Conservation (phyloP, 1,284 basidiomycete species). For the Trichosporon coremiiforme region DNA sequence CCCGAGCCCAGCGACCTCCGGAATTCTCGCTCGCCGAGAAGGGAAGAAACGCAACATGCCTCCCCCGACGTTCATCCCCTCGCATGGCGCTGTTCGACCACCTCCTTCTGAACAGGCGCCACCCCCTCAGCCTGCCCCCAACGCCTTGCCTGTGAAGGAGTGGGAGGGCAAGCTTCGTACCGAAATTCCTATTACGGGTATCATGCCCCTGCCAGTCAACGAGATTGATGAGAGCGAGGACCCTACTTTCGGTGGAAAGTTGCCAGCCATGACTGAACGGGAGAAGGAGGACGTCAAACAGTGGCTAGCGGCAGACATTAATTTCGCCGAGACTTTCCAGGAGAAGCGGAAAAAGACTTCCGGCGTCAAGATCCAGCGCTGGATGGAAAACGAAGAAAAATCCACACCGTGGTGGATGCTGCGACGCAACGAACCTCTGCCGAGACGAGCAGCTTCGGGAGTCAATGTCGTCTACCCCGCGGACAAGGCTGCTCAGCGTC, state of each 20-base stretch:
- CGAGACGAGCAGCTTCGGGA: conserved; percentile 49
- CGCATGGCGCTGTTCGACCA: conserved; percentile 24
- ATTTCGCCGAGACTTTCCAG: conserved; percentile 56
- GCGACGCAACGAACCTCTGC: conserved; percentile 39
- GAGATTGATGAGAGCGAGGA: conserved; percentile 56
- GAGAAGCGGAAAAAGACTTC: conserved; percentile 45
- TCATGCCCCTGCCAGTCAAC: conserved; percentile 66
- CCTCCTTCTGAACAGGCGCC: conserved; percentile 25
- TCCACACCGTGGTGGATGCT: conserved; percentile 52
- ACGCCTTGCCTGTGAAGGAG: conserved; percentile 47
- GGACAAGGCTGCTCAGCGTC: conserved; percentile 53
- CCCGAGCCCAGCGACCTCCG: conserved; percentile 13
- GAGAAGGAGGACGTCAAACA: conserved; percentile 60
- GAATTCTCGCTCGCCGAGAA: conserved; percentile 25
- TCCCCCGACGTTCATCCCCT: conserved; percentile 47
- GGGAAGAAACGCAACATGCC: conserved; percentile 38
- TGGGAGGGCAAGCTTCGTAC: conserved; percentile 58
- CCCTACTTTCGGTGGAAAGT: conserved; percentile 58
- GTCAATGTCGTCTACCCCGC: conserved; percentile 69
- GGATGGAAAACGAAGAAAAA: conserved; percentile 60
- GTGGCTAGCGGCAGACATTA: conserved; percentile 63
- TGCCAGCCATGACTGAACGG: conserved; percentile 62
- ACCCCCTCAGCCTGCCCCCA: conserved; percentile 7
- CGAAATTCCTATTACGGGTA: conserved; percentile 66
- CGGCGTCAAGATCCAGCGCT: conserved; percentile 43